Evolutionary conservation across 495 filamentous ascomycete genomes (phyloP), one percentile per base, ranked within the genome.

Genomic region (Aspergillus asperescens): DNA sequence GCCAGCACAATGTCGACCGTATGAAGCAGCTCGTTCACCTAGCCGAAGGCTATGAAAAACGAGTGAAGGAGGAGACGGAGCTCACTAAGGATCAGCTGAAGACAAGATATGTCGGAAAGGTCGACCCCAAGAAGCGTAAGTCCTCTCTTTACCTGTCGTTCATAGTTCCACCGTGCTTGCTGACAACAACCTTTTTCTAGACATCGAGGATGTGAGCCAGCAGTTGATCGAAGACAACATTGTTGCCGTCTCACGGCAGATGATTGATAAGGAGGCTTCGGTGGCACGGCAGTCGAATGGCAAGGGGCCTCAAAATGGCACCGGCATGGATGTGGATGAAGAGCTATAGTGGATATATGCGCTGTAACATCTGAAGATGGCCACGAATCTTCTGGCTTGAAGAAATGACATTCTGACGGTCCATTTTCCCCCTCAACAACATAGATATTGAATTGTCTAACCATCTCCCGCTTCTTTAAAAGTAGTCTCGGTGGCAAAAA

Each of bases 141-240:
- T 74, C 44, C 7, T 22, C 5, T 10, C 23, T 29, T 37, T 31
- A 56, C 20, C n/a, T 28, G 10, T 12, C 12, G 5, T 19, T 52
- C 4, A 15, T 15, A 35, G 13, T n/a, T 34, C 19, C 2, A 8
- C 23, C 13, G 1, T 7, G n/a, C 20, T 39, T 35, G 19, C 32
- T 49, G 50, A 55, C 64, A 72, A 64, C 73, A 49, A 3, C 4
- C 0, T 46, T 9, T 47, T 22, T 38, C 46, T 59, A 85, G 82
- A 98, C 67, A 76, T 98, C 63, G 93, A 96, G 70, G 89, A 95
- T 61, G 84, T 98, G 49, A 93, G 94, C 53, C 92, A 95, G 72
- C 82, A 89, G 61, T 80, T 96, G 50, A 96, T 98, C 61, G 93
- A 98, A 72, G 92, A 97, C 76, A 98, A 98, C 69, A 97, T 98